These are phyloP conservation scores for Fabrea salina DNA, from an alignment of 169 alveolate species.

Conservation along the genomic window DNA sequence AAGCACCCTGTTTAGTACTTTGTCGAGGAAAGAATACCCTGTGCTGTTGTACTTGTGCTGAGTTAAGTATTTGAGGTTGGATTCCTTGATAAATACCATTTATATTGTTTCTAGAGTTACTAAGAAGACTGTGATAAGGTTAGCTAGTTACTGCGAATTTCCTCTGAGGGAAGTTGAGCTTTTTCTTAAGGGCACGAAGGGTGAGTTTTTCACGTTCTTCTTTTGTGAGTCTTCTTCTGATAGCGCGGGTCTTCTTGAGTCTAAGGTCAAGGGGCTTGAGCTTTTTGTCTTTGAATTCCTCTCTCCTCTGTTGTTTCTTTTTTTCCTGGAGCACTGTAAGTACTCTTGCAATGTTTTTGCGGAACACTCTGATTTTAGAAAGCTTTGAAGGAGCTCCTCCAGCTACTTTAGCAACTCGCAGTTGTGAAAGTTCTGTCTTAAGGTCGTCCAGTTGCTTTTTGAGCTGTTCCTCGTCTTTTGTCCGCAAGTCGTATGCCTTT, in stretches of 20 bases:
- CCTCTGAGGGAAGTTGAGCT: slow-evolving; percentile 76
- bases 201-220: slow-evolving; percentile 83
- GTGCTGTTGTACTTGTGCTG: slow-evolving; percentile 19
- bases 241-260: slow-evolving; percentile 89
- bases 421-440: slow-evolving; percentile 89
- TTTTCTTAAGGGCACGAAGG: slow-evolving; percentile 75
- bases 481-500: slow-evolving; percentile 85
- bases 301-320: slow-evolving; percentile 82
- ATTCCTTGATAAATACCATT: not conserved
- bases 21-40: slow-evolving; percentile 20
- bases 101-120: no score
- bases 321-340: slow-evolving; percentile 91
- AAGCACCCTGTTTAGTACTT: not conserved
- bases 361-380: slow-evolving; percentile 82
- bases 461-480: slow-evolving; percentile 86
- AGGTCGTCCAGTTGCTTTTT: slow-evolving; percentile 86
- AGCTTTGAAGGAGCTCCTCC: slow-evolving; percentile 89
- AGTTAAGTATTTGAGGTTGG: not conserved
- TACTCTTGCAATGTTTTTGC: slow-evolving; percentile 92
- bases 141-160: slow-evolving; percentile 61
- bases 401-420: slow-evolving; percentile 88
- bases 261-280: slow-evolving; percentile 88
- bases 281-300: slow-evolving; percentile 74
- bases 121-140: no score
- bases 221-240: slow-evolving; percentile 87